phyloP scores from a whole-genome alignment of 768 basidiomycete species.

The Fomitopsis serialis region DNA sequence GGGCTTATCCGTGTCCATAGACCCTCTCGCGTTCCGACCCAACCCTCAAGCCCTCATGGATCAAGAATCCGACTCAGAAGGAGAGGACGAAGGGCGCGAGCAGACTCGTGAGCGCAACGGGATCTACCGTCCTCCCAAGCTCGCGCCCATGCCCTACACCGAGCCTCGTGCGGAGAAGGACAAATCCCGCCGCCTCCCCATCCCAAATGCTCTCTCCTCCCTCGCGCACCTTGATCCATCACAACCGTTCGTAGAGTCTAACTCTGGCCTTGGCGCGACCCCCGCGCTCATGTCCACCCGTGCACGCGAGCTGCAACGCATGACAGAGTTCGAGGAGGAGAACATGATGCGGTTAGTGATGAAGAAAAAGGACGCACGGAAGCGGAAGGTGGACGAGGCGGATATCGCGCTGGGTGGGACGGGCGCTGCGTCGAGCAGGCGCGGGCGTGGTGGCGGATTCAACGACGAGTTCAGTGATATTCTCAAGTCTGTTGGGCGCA shows the following conservation, averaged over 20 bases:
- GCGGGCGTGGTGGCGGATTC: conserved; percentile 64
- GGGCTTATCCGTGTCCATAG: conserved; percentile 32
- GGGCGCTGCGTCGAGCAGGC: conserved; percentile 35
- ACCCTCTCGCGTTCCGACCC: conserved; percentile 88
- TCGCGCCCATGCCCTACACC: conserved; percentile 86
- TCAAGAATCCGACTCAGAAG: conserved; percentile 30
- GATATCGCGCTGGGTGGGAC: conserved; percentile 83
- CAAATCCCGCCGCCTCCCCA: conserved; percentile 44
- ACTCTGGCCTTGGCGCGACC: conserved; percentile 63
- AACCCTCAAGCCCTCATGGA: conserved; percentile 73
- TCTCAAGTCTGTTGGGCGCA: conserved; percentile 52
- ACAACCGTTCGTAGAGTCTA: conserved; percentile 65
- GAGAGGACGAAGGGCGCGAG: conserved; percentile 20
- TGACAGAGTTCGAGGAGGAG: conserved; percentile 90
- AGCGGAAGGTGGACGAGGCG: conserved; percentile 75
- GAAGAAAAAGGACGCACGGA: conserved; percentile 79
- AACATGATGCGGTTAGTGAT: conserved; percentile 89
- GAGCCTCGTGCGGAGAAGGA: conserved; percentile 41
- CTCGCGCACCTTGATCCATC: conserved; percentile 47
- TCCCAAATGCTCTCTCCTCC: conserved; percentile 60
- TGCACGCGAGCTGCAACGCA: conserved; percentile 71
- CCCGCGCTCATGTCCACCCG: conserved; percentile 60
- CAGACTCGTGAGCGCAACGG: conserved; percentile 32
- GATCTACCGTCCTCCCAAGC: conserved; percentile 79
- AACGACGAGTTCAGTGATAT: conserved; percentile 86